phyloP scores from a whole-genome alignment of 2,329 filamentous ascomycete species.

The Aspergillus japonicus region DNA sequence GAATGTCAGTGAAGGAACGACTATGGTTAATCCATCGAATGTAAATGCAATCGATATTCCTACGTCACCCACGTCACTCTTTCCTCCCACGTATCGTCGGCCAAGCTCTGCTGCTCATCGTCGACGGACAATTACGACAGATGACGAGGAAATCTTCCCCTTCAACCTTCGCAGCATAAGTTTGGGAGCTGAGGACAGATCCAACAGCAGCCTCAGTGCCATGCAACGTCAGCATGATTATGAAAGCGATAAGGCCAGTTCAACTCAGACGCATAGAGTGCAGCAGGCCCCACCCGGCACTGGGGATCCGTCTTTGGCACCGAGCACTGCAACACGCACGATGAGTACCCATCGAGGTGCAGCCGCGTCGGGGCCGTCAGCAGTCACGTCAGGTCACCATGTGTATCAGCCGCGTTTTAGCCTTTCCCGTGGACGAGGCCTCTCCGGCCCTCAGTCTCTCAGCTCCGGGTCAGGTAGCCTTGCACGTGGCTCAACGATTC shows the following conservation, averaged over 20 bases:
- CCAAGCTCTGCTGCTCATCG: constrained; percentile 47
- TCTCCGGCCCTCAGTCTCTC: constrained; percentile 39
- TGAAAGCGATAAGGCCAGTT: constrained; percentile 22
- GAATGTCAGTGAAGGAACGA: constrained; percentile 35
- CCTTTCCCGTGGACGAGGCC: constrained; percentile 38
- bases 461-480: constrained; percentile 43
- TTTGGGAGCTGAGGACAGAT: constrained; percentile 43
- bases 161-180: constrained; percentile 49
- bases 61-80: constrained; percentile 43
- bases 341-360: constrained; percentile 21
- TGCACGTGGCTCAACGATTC: constrained; percentile 34
- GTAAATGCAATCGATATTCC: constrained; percentile 51
- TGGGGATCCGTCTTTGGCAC: constrained; percentile 23
- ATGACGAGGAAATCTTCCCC: constrained; percentile 47
- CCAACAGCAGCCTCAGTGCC: constrained; percentile 32
- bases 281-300: constrained; percentile 15
- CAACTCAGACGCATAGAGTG: constrained; percentile 22
- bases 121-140: constrained; percentile 36
- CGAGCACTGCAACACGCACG: constrained; percentile 22
- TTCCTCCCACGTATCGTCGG: constrained; percentile 42
- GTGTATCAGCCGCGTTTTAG: constrained; percentile 41
- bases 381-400: constrained; percentile 32
- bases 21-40: constrained; percentile 33
- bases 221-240: constrained; percentile 37
- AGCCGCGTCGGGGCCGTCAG: constrained; percentile 24